These are phyloP conservation scores for Ceratocystis harringtonii DNA, from an alignment of 2,329 filamentous ascomycete species.

Conservation along the genomic window DNA sequence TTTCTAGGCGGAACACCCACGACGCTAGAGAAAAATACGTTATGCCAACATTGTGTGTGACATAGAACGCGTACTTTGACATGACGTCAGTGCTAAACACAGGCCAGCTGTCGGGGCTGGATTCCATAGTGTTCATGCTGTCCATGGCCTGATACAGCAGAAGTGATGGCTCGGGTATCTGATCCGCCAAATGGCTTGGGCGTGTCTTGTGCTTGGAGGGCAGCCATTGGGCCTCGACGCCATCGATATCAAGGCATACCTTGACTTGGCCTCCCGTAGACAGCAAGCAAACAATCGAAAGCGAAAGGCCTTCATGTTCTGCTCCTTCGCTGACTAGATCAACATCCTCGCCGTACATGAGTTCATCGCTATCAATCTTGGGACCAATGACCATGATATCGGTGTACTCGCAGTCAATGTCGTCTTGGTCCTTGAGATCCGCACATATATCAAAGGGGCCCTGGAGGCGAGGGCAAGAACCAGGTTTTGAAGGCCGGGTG, in stretches of 20 bases:
- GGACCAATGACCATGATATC: constrained; percentile 49
- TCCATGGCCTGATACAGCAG: constrained; percentile 49
- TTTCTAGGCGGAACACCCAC: constrained; percentile 50
- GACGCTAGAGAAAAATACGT: constrained; percentile 44
- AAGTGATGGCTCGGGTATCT: constrained; percentile 32
- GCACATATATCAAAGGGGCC: constrained; percentile 45
- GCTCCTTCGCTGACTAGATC: constrained; percentile 41
- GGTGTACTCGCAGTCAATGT: constrained; percentile 40
- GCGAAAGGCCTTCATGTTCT: constrained; percentile 44
- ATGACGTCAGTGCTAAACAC: constrained; percentile 46
- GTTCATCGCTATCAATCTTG: constrained; percentile 43
- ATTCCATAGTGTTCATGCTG: constrained; percentile 39
- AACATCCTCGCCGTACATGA: constrained; percentile 51
- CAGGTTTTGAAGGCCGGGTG: constrained; percentile 40
- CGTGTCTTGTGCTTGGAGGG: constrained; percentile 40
- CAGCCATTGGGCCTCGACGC: constrained; percentile 51
- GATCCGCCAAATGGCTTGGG: constrained; percentile 27
- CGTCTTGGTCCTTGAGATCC: constrained; percentile 41
- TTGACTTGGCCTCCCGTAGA: constrained; percentile 46
- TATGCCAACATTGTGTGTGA: constrained; percentile 46
- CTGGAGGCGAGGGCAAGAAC: constrained; percentile 43
- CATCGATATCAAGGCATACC: constrained; percentile 46
- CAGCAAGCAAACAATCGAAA: constrained; percentile 44
- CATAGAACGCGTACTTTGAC: constrained; percentile 47
- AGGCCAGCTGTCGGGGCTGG: constrained; percentile 44